A percentile compares a stretch with the other conserved stretches of the same genome.
phyloP scores from a whole-genome alignment of 139 green algal genomes.

The Gonium pectorale region DNA sequence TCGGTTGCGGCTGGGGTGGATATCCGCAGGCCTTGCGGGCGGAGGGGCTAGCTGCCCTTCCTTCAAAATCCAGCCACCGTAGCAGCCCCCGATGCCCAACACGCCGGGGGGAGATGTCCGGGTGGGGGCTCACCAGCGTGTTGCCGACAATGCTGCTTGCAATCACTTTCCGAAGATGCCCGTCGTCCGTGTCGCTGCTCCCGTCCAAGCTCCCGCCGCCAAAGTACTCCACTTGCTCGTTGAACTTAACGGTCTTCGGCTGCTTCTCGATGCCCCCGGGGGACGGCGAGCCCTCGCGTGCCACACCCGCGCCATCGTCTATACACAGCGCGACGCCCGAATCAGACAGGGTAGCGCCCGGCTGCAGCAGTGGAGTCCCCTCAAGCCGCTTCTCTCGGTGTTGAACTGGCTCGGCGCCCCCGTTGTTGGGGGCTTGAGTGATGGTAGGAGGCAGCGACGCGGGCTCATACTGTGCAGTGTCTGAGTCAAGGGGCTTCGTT shows the following conservation, averaged over 20 bases:
- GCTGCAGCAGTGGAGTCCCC: background rate
- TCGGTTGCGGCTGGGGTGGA: no score
- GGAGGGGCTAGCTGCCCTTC: no score
- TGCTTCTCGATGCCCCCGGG: background rate
- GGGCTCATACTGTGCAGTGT: no score
- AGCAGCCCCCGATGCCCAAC: no score
- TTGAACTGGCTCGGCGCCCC: no score
- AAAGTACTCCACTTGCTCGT: slow-evolving; percentile 17
- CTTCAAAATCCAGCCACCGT: no score
- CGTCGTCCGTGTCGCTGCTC: slow-evolving; percentile 6
- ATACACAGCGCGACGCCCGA: background rate
- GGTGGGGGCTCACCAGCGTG: slow-evolving; percentile 8
- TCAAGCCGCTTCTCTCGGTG: background rate
- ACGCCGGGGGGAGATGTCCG: no score
- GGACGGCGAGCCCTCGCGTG: no score
- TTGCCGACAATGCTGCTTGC: slow-evolving; percentile 48
- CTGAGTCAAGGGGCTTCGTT: no score
- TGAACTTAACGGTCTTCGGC: slow-evolving; percentile 23
- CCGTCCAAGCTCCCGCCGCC: background rate
- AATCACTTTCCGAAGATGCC: slow-evolving; percentile 39
- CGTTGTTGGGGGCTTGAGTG: no score
- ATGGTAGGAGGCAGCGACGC: no score
- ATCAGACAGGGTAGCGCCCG: background rate
- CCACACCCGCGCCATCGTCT: background rate
- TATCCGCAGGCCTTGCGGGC: no score